Evolutionary conservation across 1,139 yeast species (phyloP).

Genomic region (Lodderomyces elongisporus): DNA sequence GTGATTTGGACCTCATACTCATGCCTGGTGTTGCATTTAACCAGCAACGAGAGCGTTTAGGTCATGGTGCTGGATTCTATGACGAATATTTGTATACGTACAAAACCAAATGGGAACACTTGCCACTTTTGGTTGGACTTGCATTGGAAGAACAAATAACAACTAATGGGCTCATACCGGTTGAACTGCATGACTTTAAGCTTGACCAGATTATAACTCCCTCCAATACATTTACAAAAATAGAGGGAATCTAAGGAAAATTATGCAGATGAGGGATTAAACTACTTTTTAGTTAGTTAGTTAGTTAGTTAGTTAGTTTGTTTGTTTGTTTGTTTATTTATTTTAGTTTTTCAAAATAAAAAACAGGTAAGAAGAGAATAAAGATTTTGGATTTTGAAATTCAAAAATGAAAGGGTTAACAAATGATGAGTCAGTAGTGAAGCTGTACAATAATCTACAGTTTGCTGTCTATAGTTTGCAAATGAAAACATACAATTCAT

Average conservation of each 20-base stretch:
- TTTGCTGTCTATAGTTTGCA: too few species aligned
- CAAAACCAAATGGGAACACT: slow-evolving; percentile 21
- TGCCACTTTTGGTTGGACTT: slow-evolving; percentile 56
- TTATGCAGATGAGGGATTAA: too few species aligned
- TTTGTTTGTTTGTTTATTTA: too few species aligned
- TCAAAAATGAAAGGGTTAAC: too few species aligned
- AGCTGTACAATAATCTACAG: too few species aligned
- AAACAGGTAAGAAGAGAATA: too few species aligned
- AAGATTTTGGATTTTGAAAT: too few species aligned
- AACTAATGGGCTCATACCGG: slow-evolving; percentile 42
- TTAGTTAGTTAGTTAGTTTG: neutral
- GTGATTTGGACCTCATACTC: slow-evolving; percentile 60
- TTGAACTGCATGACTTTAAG: slow-evolving; percentile 64
- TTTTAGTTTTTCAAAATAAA: too few species aligned
- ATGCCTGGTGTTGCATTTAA: slow-evolving; percentile 88
- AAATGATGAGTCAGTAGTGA: too few species aligned
- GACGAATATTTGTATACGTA: slow-evolving; percentile 69
- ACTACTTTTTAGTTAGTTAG: neutral
- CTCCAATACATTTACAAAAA: neutral
- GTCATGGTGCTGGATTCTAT: slow-evolving; percentile 93
- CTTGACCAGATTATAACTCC: slow-evolving; percentile 55
- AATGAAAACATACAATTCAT: too few species aligned
- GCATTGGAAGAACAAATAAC: slow-evolving; percentile 71
- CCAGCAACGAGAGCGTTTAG: slow-evolving; percentile 52
- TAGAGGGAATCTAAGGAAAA: neutral